Percentiles rank a stretch among this genome's conserved stretches.
phyloP scores from a whole-genome alignment of 805 yeast genomes.

The Scheffersomyces stipitis region DNA sequence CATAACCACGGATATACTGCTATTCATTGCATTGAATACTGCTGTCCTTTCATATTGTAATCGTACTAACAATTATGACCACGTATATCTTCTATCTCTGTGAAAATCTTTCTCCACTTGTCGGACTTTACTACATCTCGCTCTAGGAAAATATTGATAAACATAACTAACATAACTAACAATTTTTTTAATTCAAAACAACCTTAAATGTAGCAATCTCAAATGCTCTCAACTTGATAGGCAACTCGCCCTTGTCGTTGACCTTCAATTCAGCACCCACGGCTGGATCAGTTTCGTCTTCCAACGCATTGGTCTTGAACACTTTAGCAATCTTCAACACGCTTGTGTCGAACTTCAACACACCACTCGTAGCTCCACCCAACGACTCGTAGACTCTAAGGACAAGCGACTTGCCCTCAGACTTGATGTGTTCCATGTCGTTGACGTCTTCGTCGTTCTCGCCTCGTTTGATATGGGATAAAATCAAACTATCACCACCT shows the following conservation, averaged over 20 bases:
- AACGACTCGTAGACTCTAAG: slow-evolving; percentile 82
- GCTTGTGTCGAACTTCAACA: slow-evolving; percentile 39
- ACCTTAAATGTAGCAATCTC: slow-evolving; percentile 70
- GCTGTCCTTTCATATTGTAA: no score
- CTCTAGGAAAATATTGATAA: no score
- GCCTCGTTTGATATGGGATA: slow-evolving; percentile 81
- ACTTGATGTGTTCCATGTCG: slow-evolving; percentile 45
- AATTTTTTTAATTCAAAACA: slow-evolving; percentile 27
- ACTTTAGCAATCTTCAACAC: slow-evolving; percentile 46
- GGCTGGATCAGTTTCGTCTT: slow-evolving; percentile 41
- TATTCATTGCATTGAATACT: no score
- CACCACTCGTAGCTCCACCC: slow-evolving; percentile 72
- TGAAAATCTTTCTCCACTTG: no score
- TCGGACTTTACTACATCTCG: no score
- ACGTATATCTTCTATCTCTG: no score
- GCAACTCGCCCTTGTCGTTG: slow-evolving; percentile 33
- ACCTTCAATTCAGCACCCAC: slow-evolving; percentile 29
- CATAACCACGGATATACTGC: no score
- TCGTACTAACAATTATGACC: no score
- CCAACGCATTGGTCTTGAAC: slow-evolving; percentile 58
- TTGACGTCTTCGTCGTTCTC: slow-evolving; percentile 72
- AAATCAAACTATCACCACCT: slow-evolving; percentile 61
- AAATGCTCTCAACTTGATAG: slow-evolving; percentile 63
- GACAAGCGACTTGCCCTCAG: slow-evolving; percentile 52
- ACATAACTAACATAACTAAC: no score